Evolutionary conservation across 768 basidiomycete species (phyloP).

Genomic region (Cantharellus cinnabarinus): DNA sequence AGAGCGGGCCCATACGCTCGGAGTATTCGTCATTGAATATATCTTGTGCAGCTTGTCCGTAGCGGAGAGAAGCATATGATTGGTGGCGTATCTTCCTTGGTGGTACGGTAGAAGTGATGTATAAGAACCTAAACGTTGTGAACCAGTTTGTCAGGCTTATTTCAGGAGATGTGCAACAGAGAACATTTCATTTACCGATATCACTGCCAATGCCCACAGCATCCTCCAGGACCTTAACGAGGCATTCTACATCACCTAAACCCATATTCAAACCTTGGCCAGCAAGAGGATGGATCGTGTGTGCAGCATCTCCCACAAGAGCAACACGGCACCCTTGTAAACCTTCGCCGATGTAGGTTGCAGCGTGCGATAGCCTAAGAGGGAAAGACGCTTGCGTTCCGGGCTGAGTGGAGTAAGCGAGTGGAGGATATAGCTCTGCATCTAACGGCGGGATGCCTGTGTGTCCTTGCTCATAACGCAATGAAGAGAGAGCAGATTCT

Average conservation of each 20-base stretch:
- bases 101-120: slow-evolving; percentile 61
- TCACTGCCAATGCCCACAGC: slow-evolving; percentile 51
- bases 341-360: slow-evolving; percentile 64
- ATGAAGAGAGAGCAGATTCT: slow-evolving; percentile 30
- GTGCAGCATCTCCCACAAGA: slow-evolving; percentile 89
- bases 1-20: slow-evolving; percentile 71
- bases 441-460: slow-evolving; percentile 40
- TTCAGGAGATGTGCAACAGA: too few relatives aligned
- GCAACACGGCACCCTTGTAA: slow-evolving; percentile 41
- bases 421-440: slow-evolving; percentile 48
- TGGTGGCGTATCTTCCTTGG: slow-evolving; percentile 61
- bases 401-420: slow-evolving; percentile 47
- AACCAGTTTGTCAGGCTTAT: background rate
- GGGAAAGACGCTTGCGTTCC: slow-evolving; percentile 79
- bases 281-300: slow-evolving; percentile 84
- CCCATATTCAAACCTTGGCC: slow-evolving; percentile 94
- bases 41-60: slow-evolving; percentile 83
- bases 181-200: slow-evolving; percentile 31
- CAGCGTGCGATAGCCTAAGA: slow-evolving; percentile 67
- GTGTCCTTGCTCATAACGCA: slow-evolving; percentile 1
- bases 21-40: slow-evolving; percentile 44
- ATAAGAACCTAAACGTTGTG: slow-evolving; percentile 33
- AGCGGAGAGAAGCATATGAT: slow-evolving; percentile 67
- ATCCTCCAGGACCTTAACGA: slow-evolving; percentile 41
- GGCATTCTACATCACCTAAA: slow-evolving; percentile 61